Evolutionary conservation across 2,329 filamentous ascomycete species (phyloP).

Genomic region (Bipolaris bicolor): DNA sequence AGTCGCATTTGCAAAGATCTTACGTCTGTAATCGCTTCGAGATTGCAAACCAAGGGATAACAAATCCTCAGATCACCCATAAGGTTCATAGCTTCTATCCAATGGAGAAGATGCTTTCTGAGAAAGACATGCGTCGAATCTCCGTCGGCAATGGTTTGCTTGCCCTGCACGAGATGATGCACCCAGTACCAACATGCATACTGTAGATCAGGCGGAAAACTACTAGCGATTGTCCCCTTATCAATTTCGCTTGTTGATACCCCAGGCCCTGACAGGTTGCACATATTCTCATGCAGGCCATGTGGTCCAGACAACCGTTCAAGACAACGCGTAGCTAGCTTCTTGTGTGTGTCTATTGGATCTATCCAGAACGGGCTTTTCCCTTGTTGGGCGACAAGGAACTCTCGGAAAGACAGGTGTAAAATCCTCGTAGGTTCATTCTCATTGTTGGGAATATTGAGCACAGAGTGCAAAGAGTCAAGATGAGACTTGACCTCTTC

Average conservation of each 20-base stretch:
- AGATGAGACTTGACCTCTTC: conserved; percentile 25
- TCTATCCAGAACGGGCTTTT: conserved; percentile 45
- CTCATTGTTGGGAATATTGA: conserved; percentile 31
- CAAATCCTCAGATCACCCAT: conserved; percentile 32
- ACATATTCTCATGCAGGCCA: conserved; percentile 48
- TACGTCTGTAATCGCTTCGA: conserved; percentile 20
- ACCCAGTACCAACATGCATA: conserved; percentile 52
- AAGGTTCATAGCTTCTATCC: conserved; percentile 54
- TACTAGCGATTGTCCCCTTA: conserved; percentile 10
- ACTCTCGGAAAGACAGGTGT: conserved; percentile 40
- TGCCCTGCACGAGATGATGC: conserved; percentile 25
- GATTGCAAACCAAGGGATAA: conserved; percentile 15
- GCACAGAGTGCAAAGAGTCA: conserved; percentile 39
- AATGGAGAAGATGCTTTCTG: conserved; percentile 50
- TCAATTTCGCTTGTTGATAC: conserved; percentile 16
- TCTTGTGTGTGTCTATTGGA: conserved; percentile 45
- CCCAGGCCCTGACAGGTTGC: conserved; percentile 21
- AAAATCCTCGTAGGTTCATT: conserved; percentile 41
- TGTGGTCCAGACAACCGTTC: conserved; percentile 38
- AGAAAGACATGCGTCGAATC: conserved; percentile 47
- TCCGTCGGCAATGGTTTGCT: conserved; percentile 24
- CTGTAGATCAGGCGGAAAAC: conserved; percentile 23
- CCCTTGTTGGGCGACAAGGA: conserved; percentile 31
- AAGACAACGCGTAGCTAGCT: conserved; percentile 46
- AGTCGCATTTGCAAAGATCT: neutral